Evolutionary conservation across 2,329 filamentous ascomycete species (phyloP).

Genomic region (Aureobasidium sp.): DNA sequence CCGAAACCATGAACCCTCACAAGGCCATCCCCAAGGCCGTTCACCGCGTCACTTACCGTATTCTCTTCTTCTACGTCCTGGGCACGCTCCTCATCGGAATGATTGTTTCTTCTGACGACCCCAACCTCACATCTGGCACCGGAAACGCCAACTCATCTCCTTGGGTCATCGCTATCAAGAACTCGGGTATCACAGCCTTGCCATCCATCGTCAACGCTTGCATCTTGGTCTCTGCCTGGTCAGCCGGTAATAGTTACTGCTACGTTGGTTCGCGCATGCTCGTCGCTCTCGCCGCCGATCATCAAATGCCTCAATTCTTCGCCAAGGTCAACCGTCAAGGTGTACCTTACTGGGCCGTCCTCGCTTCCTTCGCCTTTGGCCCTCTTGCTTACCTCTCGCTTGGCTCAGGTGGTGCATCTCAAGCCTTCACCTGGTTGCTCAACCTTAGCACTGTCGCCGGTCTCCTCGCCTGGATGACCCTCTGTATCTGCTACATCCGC

Average conservation of each 20-base stretch:
- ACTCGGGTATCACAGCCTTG: constrained; percentile 72
- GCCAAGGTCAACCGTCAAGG: constrained; percentile 58
- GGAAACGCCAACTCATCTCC: constrained; percentile 49
- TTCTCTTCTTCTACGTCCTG: constrained; percentile 63
- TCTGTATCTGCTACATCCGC: constrained; percentile 51
- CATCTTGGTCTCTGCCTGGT: constrained; percentile 77
- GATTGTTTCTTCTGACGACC: constrained; percentile 62
- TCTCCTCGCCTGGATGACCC: constrained; percentile 29
- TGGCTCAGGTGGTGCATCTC: constrained; percentile 28
- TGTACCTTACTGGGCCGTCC: constrained; percentile 59
- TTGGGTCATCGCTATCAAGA: constrained; percentile 76
- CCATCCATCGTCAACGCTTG: constrained; percentile 81
- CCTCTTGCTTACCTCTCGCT: constrained; percentile 47
- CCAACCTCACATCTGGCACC: constrained; percentile 53
- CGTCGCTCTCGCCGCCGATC: constrained; percentile 65
- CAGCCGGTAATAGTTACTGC: constrained; percentile 65
- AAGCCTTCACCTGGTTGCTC: constrained; percentile 29
- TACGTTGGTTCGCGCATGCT: constrained; percentile 65
- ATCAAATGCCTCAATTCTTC: constrained; percentile 65
- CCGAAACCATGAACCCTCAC: constrained; percentile 59
- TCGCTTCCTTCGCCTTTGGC: constrained; percentile 48
- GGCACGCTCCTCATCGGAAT: constrained; percentile 65
- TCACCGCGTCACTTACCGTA: constrained; percentile 58
- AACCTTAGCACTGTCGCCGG: constrained; percentile 30
- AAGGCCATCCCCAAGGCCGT: constrained; percentile 59